Conservation (phyloP, 2,329 filamentous ascomycete genomes). For the Trichoderma oligosporum region DNA sequence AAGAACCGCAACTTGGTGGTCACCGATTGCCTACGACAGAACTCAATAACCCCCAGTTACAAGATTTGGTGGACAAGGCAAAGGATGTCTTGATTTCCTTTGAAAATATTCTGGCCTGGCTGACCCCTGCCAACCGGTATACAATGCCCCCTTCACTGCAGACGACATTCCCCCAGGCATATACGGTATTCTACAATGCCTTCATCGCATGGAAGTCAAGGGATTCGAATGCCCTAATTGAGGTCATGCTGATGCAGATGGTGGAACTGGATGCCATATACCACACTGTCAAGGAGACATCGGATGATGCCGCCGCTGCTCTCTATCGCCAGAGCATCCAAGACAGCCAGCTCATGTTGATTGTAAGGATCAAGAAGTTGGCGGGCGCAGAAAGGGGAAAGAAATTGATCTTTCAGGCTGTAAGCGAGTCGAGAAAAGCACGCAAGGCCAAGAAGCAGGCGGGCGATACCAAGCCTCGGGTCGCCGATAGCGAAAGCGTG, state of each 20-base stretch:
- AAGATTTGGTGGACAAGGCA: conserved; percentile 73
- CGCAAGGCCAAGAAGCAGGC: conserved; percentile 61
- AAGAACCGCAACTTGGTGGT: conserved; percentile 28
- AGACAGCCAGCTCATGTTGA: conserved; percentile 74
- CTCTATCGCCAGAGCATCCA: conserved; percentile 78
- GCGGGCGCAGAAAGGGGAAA: conserved; percentile 69
- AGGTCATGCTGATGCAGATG: conserved; percentile 83
- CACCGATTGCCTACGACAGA: conserved; percentile 41
- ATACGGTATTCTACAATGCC: conserved; percentile 70
- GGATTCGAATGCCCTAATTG: conserved; percentile 71
- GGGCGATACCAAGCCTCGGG: conserved; percentile 67
- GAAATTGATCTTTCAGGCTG: conserved; percentile 69
- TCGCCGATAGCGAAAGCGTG: conserved; percentile 52
- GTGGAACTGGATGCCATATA: conserved; percentile 80
- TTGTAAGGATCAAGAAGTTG: conserved; percentile 75
- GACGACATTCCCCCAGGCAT: conserved; percentile 62
- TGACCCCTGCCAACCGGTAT: conserved; percentile 64
- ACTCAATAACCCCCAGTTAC: conserved; percentile 58
- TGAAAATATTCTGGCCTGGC: conserved; percentile 65
- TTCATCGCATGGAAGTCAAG: conserved; percentile 82
- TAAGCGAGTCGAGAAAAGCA: conserved; percentile 65
- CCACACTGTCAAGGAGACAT: conserved; percentile 76
- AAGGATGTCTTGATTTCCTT: conserved; percentile 75
- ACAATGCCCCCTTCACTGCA: conserved; percentile 60
- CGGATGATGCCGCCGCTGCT: conserved; percentile 66